phyloP scores from a whole-genome alignment of 2,329 filamentous ascomycete genomes.

The Ophiocordyceps camponoti-floridani region DNA sequence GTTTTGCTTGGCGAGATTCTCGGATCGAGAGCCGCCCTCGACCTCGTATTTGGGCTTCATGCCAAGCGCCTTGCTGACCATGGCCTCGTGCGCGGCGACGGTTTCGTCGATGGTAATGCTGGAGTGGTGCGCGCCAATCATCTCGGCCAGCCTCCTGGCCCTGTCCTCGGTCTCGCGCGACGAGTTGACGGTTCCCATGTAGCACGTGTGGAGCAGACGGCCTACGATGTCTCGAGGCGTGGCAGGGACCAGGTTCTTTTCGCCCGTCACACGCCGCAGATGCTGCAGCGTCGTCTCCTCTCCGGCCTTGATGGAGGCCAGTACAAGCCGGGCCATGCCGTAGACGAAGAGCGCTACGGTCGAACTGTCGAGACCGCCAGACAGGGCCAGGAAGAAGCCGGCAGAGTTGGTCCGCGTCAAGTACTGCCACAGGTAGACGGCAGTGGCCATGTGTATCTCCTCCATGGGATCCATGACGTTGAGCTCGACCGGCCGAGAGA shows the following conservation, averaged over 20 bases:
- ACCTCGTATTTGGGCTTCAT: conserved; percentile 20
- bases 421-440: conserved; percentile 34
- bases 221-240: conserved; percentile 35
- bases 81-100: conserved; percentile 25
- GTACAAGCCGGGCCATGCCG: conserved; percentile 38
- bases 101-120: conserved; percentile 1
- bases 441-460: conserved; percentile 12
- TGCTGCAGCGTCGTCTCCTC: conserved; percentile 9
- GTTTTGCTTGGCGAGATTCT: conserved; percentile 50
- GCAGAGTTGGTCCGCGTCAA: conserved; percentile 26
- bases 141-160: conserved; percentile 1
- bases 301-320: conserved; percentile 26
- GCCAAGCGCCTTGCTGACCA: conserved; percentile 10
- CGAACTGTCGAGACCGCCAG: conserved; percentile 12
- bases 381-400: conserved; percentile 35
- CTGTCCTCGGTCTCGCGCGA: conserved; percentile 28
- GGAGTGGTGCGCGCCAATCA: not conserved
- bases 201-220: conserved; percentile 21
- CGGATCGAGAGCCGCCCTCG: conserved; percentile 7
- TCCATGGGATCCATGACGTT: conserved; percentile 12
- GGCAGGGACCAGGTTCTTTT: conserved; percentile 13
- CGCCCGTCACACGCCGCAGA: conserved; percentile 9
- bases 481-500: conserved; percentile 3
- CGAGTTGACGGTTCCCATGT: conserved; percentile 43
- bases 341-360: conserved; percentile 11